Evolutionary conservation across 257 asterid species (phyloP).

Genomic region (Petunia secreta): DNA sequence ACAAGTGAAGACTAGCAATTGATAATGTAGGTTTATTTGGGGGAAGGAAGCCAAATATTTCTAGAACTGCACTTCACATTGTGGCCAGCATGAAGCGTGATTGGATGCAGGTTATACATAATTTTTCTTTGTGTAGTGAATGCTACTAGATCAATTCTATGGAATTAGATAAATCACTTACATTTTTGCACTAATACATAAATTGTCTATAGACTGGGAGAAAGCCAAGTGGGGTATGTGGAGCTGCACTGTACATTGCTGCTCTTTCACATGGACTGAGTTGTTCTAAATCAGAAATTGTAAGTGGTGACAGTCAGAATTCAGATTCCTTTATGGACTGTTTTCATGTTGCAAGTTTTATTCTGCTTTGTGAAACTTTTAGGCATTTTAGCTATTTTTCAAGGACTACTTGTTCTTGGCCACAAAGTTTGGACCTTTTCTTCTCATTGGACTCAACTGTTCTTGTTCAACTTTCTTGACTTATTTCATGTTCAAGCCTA

Average conservation of each 20-base stretch:
- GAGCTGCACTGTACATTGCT: slow-evolving; percentile 91
- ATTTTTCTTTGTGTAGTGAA: slow-evolving; percentile 7
- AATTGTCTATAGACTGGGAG: slow-evolving; percentile 72
- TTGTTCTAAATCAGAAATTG: slow-evolving; percentile 72
- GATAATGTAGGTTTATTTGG: slow-evolving; percentile 59
- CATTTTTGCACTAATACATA: slow-evolving; percentile 5
- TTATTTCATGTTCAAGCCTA: slow-evolving; percentile 12
- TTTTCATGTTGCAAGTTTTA: background rate
- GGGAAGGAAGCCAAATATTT: slow-evolving; percentile 32
- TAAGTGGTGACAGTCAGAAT: slow-evolving; percentile 42
- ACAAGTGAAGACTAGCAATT: slow-evolving; percentile 23
- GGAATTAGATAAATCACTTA: slow-evolving; percentile 1
- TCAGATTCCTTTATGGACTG: background rate
- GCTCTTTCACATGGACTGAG: slow-evolving; percentile 72
- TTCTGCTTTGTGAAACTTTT: background rate
- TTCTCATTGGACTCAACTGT: background rate
- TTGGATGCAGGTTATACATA: slow-evolving; percentile 77
- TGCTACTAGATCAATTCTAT: slow-evolving; percentile 2
- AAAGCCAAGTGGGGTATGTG: slow-evolving; percentile 94
- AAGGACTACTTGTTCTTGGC: background rate
- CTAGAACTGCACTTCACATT: slow-evolving; percentile 45
- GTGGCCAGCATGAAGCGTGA: slow-evolving; percentile 88
- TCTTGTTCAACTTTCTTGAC: background rate
- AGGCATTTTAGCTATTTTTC: background rate
- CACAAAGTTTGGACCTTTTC: background rate